A percentile compares a stretch with the other conserved stretches of the same genome.
Conservation (phyloP, 2,329 filamentous ascomycete species). For the Fragosphaeria purpurea region DNA sequence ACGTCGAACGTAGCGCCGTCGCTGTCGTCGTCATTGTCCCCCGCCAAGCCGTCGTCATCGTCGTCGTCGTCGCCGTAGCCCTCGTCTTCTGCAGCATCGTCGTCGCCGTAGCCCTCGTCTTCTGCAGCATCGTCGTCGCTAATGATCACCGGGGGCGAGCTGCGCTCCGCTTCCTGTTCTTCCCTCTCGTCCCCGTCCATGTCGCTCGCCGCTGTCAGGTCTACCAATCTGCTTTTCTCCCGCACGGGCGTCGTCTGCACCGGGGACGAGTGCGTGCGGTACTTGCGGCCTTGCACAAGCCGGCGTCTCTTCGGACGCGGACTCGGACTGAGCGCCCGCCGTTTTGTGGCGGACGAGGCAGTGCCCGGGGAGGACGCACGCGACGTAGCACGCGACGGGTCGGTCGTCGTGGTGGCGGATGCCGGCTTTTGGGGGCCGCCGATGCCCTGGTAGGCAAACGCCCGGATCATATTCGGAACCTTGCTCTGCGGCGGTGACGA, state of each 20-base stretch:
- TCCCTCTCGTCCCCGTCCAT: slow-evolving; percentile 32
- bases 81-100: slow-evolving; percentile 22
- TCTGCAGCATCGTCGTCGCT: slow-evolving; percentile 12
- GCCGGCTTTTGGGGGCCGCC: background rate
- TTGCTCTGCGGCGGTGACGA: slow-evolving; percentile 2
- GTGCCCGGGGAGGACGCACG: slow-evolving; percentile 5
- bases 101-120: slow-evolving; percentile 19
- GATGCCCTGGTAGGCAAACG: slow-evolving; percentile 9
- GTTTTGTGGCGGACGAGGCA: slow-evolving; percentile 9
- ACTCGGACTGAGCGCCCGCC: slow-evolving; percentile 6
- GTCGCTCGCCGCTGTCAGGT: slow-evolving; percentile 21
- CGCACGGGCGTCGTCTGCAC: slow-evolving; percentile 14
- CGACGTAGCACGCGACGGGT: background rate
- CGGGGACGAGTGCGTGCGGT: slow-evolving; percentile 7
- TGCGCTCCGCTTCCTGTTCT: slow-evolving; percentile 20
- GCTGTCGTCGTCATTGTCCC: slow-evolving; percentile 22
- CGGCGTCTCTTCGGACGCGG: slow-evolving; percentile 16
- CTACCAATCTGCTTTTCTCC: slow-evolving; percentile 14
- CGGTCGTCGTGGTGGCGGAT: background rate
- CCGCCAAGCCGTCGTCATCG: background rate
- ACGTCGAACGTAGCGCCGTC: background rate
- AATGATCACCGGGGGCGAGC: background rate
- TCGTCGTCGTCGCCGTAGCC: slow-evolving; percentile 20
- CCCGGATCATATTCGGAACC: slow-evolving; percentile 11
- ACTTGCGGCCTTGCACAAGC: slow-evolving; percentile 18